Evolutionary conservation across 2,329 filamentous ascomycete genomes (phyloP), one percentile per base, ranked within the genome.

Genomic region (Pezizomycotina sp.): DNA sequence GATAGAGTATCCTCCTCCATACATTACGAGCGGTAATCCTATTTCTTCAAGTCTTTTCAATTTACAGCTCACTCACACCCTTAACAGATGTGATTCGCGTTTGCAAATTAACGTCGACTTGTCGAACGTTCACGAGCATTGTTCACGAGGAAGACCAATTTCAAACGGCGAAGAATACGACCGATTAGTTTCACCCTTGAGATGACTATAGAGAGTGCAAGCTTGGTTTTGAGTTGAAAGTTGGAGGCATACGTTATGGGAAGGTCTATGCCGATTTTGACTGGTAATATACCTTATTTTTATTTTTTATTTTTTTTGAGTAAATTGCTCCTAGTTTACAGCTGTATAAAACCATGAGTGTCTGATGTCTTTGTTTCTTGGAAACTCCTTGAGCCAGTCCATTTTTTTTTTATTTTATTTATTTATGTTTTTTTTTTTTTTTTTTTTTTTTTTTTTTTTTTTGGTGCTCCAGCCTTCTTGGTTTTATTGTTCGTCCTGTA

Each of bases 111-210:
- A 38, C 10, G 42, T 36, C n/a, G 43, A 46, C 15, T n/a, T 46
- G 18, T 44, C 43, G n/a, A 38, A 32, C 13, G 43, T 46, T 6
- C 43, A 41, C 9, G 45, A 46, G 20, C 31, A 9, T 37, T 46
- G 32, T 46, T 44, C 21, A 42, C 43, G n/a, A 46, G 38, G 20
- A 42, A 42, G 16, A 41, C 35, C 13, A 46, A 46, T 29, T 41
- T 35, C 6, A 46, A 41, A 19, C n/a, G 33, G 38, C 25, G 23
- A 41, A 13, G 43, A 46, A 22, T 46, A 46, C 16, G 43, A 46
- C 13, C 41, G 43, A n/a, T 37, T 46, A 5, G 45, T 29, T 46
- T 46, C 18, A 46, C 42, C 3, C 44, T 46, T 41, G 43, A 46
- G 23, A 46, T 46, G 43, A 37, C 32, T 13, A 34, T 46, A 21